Percentiles rank a stretch among this genome's conserved stretches.
These are phyloP conservation scores for Cladophialophora yegresii DNA, from an alignment of 2,329 filamentous ascomycete genomes.

Conservation along the genomic window DNA sequence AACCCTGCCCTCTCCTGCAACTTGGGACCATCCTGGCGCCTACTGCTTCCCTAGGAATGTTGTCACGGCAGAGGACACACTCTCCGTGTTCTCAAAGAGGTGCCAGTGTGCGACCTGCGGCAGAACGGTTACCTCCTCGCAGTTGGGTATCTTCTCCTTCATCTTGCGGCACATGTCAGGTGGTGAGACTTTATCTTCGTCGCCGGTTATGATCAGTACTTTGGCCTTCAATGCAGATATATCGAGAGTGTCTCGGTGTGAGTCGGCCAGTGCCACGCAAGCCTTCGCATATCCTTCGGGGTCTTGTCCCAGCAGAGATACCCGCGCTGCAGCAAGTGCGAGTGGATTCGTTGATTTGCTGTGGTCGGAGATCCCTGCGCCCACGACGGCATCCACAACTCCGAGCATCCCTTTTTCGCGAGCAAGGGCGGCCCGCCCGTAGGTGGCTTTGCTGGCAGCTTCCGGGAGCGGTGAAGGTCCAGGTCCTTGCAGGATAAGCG, in stretches of 20 bases:
- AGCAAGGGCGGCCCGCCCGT: conserved; percentile 46
- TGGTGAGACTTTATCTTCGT: conserved; percentile 50
- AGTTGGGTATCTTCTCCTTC: conserved; percentile 37
- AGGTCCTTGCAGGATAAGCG: conserved; percentile 54
- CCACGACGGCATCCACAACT: conserved; percentile 46
- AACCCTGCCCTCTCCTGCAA: background rate
- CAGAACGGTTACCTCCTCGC: conserved; percentile 42
- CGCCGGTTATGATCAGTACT: conserved; percentile 50
- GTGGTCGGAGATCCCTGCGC: conserved; percentile 43
- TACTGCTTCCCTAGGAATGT: conserved; percentile 18
- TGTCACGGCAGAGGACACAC: conserved; percentile 40
- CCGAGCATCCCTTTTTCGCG: conserved; percentile 50
- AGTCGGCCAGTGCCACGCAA: conserved; percentile 52
- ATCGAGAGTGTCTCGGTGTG: conserved; percentile 39
- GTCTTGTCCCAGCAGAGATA: conserved; percentile 53
- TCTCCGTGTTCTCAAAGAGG: conserved; percentile 51
- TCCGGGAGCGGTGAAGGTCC: conserved; percentile 51
- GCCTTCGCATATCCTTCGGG: conserved; percentile 60
- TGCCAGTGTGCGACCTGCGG: conserved; percentile 55
- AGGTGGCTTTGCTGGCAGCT: conserved; percentile 38
- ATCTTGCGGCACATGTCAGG: conserved; percentile 42
- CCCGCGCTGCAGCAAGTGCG: conserved; percentile 46
- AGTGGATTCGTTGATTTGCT: conserved; percentile 46
- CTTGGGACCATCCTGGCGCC: background rate
- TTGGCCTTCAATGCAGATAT: conserved; percentile 41